Base-by-base conservation (phyloP, 768 basidiomycete species). In the Mycena crocata region DNA sequence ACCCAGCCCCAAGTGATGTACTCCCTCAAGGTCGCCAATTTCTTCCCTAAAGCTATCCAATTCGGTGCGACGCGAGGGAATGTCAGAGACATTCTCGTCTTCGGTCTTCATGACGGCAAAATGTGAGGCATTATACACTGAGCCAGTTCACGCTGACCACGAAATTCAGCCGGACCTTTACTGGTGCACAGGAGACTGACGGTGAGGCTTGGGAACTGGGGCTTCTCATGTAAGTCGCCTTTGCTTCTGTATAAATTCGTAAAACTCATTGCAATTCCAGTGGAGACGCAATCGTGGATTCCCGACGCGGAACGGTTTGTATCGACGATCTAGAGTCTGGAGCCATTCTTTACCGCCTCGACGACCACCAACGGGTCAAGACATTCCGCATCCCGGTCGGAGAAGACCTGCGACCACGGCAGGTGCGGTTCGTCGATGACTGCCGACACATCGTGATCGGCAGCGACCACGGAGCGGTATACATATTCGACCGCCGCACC, bases 391-490 rank as follows among this genome's bases (percentile, higher is more conserved):
- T 52, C 51, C 58, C 59, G n/a, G 48, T 51, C 57, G 59, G 39
- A 9, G 49, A 67, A 24, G 32, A 40, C 17, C 52, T 32, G 23
- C 59, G 48, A 30, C 50, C 66, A 32, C 54, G 66, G 21, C 61
- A 68, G 32, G 62, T 71, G 26, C 34, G 49, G 21, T 64, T 67
- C 37, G 57, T 21, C 15, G 58, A 71, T 15, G 62, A 61, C 46
- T 52, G 31, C 34, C 37, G 37, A 17, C 26, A 34, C 4, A 57
- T 71, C 35, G 40, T 71, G 23, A 57, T 56, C 23, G 62, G 61
- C 17, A 67, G 66, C 54, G 69, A 71, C 51, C 70, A 71, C 39
- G 67, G 67, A 14, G 31, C 55, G 4, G 56, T 68, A 3, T 71
- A 68, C 35, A n/a, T 68, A n/a, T 67, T 67, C 50, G 57, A 71